A percentile compares a stretch with the other conserved stretches of the same genome.
Conservation (phyloP, 768 basidiomycete genomes). For the Lentinus brumalis region DNA sequence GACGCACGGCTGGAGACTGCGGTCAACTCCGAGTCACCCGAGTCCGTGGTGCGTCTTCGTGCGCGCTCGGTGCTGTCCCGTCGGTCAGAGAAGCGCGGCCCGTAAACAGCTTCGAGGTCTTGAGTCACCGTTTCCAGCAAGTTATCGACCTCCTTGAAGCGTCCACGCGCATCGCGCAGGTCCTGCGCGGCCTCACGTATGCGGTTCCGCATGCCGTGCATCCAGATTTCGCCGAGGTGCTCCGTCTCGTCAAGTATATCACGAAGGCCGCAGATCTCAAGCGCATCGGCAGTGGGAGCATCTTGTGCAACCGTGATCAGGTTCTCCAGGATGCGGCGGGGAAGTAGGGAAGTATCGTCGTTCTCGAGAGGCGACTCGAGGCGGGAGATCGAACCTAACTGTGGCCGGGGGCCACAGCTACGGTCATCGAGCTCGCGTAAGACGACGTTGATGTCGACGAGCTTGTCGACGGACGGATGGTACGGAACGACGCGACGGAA, state of each 20-base stretch:
- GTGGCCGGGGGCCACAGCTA: neutral
- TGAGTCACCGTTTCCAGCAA: constrained; percentile 47
- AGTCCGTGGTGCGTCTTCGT: constrained; percentile 53
- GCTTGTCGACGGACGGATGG: constrained; percentile 48
- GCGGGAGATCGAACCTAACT: constrained; percentile 6
- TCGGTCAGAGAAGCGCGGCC: constrained; percentile 22
- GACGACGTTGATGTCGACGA: constrained; percentile 33
- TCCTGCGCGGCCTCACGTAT: constrained; percentile 54
- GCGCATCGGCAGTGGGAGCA: constrained; percentile 22
- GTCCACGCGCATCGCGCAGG: constrained; percentile 48
- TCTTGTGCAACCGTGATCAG: constrained; percentile 53
- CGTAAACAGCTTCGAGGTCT: constrained; percentile 48
- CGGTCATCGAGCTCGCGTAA: constrained; percentile 7
- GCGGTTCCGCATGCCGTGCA: constrained; percentile 54
- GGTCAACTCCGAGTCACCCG: constrained; percentile 67
- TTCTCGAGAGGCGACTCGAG: constrained; percentile 35
- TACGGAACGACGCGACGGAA: constrained; percentile 57
- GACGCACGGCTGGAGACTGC: constrained; percentile 39
- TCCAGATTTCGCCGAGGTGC: constrained; percentile 46
- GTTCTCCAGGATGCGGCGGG: constrained; percentile 53
- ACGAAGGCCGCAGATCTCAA: constrained; percentile 46
- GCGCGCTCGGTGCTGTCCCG: constrained; percentile 22
- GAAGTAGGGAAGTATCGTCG: constrained; percentile 37
- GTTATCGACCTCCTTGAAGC: constrained; percentile 44
- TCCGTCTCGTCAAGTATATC: constrained; percentile 50